Evolutionary conservation across 495 filamentous ascomycete species (phyloP).

Genomic region (Cercophora scortea): DNA sequence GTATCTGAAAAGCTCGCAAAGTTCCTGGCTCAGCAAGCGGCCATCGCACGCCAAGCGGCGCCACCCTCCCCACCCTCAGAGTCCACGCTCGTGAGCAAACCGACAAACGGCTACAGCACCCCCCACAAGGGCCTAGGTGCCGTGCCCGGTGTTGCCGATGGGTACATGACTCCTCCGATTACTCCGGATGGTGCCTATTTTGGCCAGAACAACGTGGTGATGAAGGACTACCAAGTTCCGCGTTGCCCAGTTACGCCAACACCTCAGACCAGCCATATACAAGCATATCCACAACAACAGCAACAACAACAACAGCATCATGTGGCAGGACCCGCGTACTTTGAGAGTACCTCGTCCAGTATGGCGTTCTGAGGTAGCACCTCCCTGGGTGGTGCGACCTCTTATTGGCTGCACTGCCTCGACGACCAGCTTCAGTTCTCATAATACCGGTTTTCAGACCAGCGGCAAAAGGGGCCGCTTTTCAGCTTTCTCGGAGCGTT

Average conservation of each 20-base stretch:
- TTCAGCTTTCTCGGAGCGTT: constrained; percentile 25
- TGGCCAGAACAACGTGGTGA: constrained; percentile 31
- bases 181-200: constrained; percentile 78
- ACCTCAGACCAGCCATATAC: constrained; percentile 18
- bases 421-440: constrained; percentile 9
- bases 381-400: not conserved
- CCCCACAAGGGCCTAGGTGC: constrained; percentile 73
- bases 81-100: constrained; percentile 39
- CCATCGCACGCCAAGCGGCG: constrained; percentile 52
- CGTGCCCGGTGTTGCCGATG: constrained; percentile 58
- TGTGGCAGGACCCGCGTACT: constrained; percentile 20
- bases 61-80: constrained; percentile 66
- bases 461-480: constrained; percentile 6
- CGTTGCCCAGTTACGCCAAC: constrained; percentile 49
- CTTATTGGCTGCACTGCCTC: not conserved
- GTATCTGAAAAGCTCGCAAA: constrained; percentile 76
- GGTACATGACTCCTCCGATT: constrained; percentile 90
- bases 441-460: constrained; percentile 6
- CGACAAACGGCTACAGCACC: constrained; percentile 60
- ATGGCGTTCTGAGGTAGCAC: constrained; percentile 26
- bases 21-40: constrained; percentile 78
- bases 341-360: constrained; percentile 15
- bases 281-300: constrained; percentile 17
- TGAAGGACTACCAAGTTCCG: constrained; percentile 40
- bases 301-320: not conserved